Percentiles rank a stretch among this genome's conserved stretches.
These are phyloP conservation scores for Solanum microdontum DNA, from an alignment of 257 asterid species.

Conservation along the genomic window DNA sequence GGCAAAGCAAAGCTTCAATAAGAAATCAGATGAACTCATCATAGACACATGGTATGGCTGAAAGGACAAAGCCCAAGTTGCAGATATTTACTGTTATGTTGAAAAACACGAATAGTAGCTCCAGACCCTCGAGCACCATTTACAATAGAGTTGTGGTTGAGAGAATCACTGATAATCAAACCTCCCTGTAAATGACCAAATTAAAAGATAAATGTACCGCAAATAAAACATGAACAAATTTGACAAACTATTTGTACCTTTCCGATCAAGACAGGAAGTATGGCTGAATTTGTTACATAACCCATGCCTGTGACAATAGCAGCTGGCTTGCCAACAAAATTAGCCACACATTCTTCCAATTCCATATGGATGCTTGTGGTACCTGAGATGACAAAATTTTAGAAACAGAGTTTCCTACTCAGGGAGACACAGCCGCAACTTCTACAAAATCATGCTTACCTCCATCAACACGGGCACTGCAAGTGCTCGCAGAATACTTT, in stretches of 20 bases:
- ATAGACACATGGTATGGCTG: background rate
- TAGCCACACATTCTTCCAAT: slow-evolving; percentile 84
- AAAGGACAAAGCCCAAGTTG: slow-evolving; percentile 2
- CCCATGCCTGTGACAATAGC: slow-evolving; percentile 97
- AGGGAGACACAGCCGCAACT: background rate
- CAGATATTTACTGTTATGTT: slow-evolving; percentile 72
- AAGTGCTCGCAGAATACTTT: slow-evolving; percentile 72
- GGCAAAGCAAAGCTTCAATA: slow-evolving; percentile 3
- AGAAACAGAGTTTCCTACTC: background rate
- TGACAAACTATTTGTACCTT: slow-evolving; percentile 44
- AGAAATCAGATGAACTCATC: background rate
- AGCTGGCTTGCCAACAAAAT: slow-evolving; percentile 86
- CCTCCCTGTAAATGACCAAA: slow-evolving; percentile 54
- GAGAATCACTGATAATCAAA: slow-evolving; percentile 86
- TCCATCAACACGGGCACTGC: slow-evolving; percentile 94
- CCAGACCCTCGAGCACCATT: slow-evolving; percentile 99
- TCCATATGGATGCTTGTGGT: slow-evolving; percentile 72
- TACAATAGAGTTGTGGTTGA: slow-evolving; percentile 94
- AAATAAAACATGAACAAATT: background rate
- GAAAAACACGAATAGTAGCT: slow-evolving; percentile 90
- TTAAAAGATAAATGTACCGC: background rate
- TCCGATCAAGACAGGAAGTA: slow-evolving; percentile 77
- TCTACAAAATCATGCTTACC: slow-evolving; percentile 33
- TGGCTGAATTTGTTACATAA: slow-evolving; percentile 88
- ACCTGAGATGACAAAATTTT: slow-evolving; percentile 31